These are phyloP conservation scores for Xylaria cubensis DNA, from an alignment of 495 filamentous ascomycete species.

Conservation along the genomic window DNA sequence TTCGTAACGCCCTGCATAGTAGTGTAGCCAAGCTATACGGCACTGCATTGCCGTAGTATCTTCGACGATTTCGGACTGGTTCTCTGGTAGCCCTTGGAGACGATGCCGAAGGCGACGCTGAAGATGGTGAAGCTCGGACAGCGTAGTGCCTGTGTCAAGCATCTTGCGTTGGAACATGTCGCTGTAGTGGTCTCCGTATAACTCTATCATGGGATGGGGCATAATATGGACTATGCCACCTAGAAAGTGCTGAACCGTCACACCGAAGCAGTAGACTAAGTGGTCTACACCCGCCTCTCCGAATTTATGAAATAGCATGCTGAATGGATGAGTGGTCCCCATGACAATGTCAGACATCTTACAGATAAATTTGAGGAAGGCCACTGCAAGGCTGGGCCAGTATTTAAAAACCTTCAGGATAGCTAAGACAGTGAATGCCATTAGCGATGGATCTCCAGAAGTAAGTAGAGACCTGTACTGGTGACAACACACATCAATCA, in stretches of 20 bases:
- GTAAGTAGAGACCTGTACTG: background rate
- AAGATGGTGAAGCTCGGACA: background rate
- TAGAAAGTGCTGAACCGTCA: background rate
- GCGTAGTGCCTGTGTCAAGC: background rate
- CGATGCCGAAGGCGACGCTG: background rate
- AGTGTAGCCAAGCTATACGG: conserved; percentile 8
- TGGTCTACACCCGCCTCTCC: background rate
- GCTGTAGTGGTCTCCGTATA: background rate
- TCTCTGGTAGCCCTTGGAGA: background rate
- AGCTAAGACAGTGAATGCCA: background rate
- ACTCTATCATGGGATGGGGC: background rate
- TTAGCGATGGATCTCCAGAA: background rate
- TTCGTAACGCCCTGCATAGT: background rate
- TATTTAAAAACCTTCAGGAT: background rate
- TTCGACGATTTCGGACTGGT: background rate
- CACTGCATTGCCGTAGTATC: background rate
- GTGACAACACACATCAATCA: conserved; percentile 9
- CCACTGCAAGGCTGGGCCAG: background rate
- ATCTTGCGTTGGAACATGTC: background rate
- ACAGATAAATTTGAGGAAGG: background rate
- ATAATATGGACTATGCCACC: background rate
- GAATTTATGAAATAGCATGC: background rate
- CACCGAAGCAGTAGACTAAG: background rate
- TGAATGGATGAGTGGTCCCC: background rate
- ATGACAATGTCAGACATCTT: conserved; percentile 8